phyloP scores from a whole-genome alignment of 208 protist genomes.

The Leishmania turanica region DNA sequence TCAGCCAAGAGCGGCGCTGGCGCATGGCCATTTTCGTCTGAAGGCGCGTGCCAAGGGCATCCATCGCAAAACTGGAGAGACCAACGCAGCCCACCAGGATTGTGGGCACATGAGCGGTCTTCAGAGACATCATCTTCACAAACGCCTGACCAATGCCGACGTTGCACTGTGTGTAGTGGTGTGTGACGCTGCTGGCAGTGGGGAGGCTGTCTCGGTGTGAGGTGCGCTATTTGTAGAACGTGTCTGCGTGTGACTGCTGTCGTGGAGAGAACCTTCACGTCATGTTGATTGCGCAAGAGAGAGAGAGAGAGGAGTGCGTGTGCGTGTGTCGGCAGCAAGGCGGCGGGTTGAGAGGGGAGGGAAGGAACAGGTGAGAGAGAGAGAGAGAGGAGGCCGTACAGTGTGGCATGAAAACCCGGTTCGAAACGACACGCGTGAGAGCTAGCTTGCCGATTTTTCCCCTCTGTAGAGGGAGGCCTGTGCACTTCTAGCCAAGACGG shows the following conservation, averaged over 20 bases:
- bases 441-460: background rate
- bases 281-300: background rate
- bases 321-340: background rate
- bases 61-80: slow-evolving; percentile 38
- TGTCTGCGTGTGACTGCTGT: background rate
- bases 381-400: background rate
- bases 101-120: slow-evolving; percentile 28
- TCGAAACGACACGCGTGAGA: background rate
- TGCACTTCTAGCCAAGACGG: background rate
- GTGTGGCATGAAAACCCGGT: background rate
- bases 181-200: background rate
- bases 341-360: no score
- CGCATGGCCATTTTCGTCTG: slow-evolving; percentile 38
- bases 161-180: background rate
- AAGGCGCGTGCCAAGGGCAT: slow-evolving; percentile 25
- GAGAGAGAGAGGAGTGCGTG: background rate
- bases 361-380: background rate
- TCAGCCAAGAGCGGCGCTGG: slow-evolving; percentile 50
- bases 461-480: background rate
- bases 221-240: background rate
- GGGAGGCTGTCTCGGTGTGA: background rate
- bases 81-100: slow-evolving; percentile 40
- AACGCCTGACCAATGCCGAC: background rate
- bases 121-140: slow-evolving; percentile 11
- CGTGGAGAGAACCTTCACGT: background rate